Evolutionary conservation across 371 early-diverging fungal genomes (phyloP), one percentile per base, ranked within the genome.

Genomic region (Nosema muscidifuracis): DNA sequence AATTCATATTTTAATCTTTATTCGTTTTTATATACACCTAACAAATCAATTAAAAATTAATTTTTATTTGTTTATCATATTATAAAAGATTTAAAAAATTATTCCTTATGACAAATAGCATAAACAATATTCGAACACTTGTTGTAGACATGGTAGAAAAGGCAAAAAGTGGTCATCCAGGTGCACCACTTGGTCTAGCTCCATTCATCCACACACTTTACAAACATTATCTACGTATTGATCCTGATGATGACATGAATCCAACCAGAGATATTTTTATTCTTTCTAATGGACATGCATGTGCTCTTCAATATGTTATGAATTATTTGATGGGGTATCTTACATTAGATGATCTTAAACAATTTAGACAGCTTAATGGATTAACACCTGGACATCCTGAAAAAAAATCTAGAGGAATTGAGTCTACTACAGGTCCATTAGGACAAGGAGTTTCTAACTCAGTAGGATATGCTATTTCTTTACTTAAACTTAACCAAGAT

Each of bases 341-440:
- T 53, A 80, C 89, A 15, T 86, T 94, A 79, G 89, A 93, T 26
- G 99, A 98, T 78, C 85, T 97, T 75, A 90, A 91, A 86, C 66
- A 85, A 65, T 96, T 96, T 87, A 89, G 99, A 77, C 90, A 91
- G 80, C 73, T 93, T 13, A 86, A 87, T 74, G 88, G 89, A 81
- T 57, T 30, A 30, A 84, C 77, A 26, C 74, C 79, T 24, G 77
- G 77, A 10, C 75, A 80, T 71, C 78, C 78, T 20, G 76, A 76
- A 65, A 57, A 42, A 89, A 89, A 76, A 90, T 91, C 51, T 94
- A 93, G 24, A 94, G 94, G 95, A 51, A 88, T 97, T 77, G 99
- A 98, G 83, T 92, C 92, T 31, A 91, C 95, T 57, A 95, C 99
- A 38, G 99, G 97, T 43, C 99, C 99, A 50, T 88, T 98, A 33